Percentiles rank a stretch among this genome's conserved stretches.
phyloP scores from a whole-genome alignment of 2,329 filamentous ascomycete species.

The Hypoxylon sp. region DNA sequence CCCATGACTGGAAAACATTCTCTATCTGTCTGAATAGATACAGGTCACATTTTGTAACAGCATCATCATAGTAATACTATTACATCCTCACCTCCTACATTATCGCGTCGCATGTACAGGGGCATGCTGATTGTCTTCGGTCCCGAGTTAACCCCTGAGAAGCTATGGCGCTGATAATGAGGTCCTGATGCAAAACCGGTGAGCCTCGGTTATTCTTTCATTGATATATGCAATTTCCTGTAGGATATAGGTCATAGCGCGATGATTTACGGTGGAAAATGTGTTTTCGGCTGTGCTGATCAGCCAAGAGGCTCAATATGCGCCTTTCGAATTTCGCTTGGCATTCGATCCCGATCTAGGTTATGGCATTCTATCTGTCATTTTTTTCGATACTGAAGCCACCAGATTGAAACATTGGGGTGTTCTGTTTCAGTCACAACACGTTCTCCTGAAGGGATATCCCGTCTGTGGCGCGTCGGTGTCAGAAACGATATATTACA shows the following conservation, averaged over 20 bases:
- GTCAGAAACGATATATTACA: background rate
- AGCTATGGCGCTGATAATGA: background rate
- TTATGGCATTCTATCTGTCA: no score
- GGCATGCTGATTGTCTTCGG: slow-evolving; percentile 2
- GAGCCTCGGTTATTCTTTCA: background rate
- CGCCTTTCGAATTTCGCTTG: background rate
- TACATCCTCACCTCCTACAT: background rate
- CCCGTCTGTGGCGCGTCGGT: no score
- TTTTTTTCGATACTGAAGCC: background rate
- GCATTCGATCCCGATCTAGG: background rate
- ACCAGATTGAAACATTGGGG: background rate
- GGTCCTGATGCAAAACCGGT: background rate
- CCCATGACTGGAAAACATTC: slow-evolving; percentile 30
- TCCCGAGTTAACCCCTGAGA: slow-evolving; percentile 6
- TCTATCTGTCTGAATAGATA: slow-evolving; percentile 4
- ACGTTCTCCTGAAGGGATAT: background rate
- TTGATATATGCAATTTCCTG: background rate
- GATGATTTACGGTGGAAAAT: background rate
- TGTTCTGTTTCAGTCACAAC: background rate
- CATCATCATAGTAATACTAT: slow-evolving; percentile 17
- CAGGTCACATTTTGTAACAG: slow-evolving; percentile 19
- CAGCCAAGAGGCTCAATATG: background rate
- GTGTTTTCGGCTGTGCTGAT: background rate
- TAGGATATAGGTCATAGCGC: background rate
- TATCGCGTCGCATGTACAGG: slow-evolving; percentile 5